Evolutionary conservation across 108 stramenopile genomes (phyloP).

Genomic region (Poteriospumella lacustris): DNA sequence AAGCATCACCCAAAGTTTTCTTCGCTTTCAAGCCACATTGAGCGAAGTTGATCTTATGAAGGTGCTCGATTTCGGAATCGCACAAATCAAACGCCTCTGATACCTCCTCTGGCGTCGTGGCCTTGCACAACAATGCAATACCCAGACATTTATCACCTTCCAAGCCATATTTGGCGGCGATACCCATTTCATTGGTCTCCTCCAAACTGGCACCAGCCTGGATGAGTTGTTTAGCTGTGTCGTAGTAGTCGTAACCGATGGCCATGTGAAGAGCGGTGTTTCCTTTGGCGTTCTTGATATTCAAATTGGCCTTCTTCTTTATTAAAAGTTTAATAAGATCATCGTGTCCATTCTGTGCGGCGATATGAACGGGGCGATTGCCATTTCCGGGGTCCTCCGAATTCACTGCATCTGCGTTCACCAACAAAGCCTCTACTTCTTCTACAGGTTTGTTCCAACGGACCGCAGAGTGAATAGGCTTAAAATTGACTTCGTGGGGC

Average conservation of each 20-base stretch:
- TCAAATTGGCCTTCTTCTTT: slow-evolving; percentile 18
- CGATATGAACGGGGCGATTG: slow-evolving; percentile 38
- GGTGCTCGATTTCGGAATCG: neutral
- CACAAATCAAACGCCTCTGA: neutral
- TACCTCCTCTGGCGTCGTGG: slow-evolving; percentile 4
- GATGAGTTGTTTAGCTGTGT: neutral
- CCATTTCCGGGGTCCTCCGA: slow-evolving; percentile 23
- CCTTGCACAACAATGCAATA: neutral
- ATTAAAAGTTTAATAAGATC: slow-evolving; percentile 29
- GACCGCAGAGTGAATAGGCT: slow-evolving; percentile 10
- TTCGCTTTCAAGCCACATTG: slow-evolving; percentile 12
- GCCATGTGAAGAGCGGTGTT: slow-evolving; percentile 33
- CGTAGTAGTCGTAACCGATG: slow-evolving; percentile 23
- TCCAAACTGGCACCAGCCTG: neutral
- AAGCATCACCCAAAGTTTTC: slow-evolving; percentile 2
- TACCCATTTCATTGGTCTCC: neutral
- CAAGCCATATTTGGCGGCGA: neutral
- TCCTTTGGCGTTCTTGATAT: slow-evolving; percentile 32
- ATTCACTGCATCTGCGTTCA: neutral
- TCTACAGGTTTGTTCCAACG: slow-evolving; percentile 23
- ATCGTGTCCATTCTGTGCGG: slow-evolving; percentile 38
- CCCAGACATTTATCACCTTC: slow-evolving; percentile 29
- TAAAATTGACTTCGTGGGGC: neutral
- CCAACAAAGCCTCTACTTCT: neutral
- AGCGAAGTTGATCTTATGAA: neutral